Conservation (phyloP, 495 filamentous ascomycete genomes). For the Collariella sp. region DNA sequence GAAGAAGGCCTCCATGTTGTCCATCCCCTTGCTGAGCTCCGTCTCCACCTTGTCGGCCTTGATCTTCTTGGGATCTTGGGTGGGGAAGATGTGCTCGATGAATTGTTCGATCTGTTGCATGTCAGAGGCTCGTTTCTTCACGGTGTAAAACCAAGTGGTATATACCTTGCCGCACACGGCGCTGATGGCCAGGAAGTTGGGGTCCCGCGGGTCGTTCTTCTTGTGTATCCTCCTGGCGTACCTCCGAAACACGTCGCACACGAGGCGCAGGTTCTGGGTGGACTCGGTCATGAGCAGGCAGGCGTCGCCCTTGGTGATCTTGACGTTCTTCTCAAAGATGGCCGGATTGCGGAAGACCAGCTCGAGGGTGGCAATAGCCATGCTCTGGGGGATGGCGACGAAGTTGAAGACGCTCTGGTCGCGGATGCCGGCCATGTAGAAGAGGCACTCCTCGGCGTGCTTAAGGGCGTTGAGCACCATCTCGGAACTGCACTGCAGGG, state of each 20-base stretch:
- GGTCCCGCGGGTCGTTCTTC: slow-evolving; percentile 91
- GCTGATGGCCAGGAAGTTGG: slow-evolving; percentile 89
- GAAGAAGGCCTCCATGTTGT: slow-evolving; percentile 29
- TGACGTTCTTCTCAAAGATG: slow-evolving; percentile 82
- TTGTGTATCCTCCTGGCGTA: slow-evolving; percentile 77
- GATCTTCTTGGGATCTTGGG: slow-evolving; percentile 45
- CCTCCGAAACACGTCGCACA: slow-evolving; percentile 69
- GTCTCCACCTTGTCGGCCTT: slow-evolving; percentile 20
- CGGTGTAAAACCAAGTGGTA: slow-evolving; percentile 1
- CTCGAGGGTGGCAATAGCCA: slow-evolving; percentile 93
- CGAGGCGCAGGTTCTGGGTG: slow-evolving; percentile 72
- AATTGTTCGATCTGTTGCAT: slow-evolving; percentile 80
- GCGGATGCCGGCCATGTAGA: slow-evolving; percentile 90
- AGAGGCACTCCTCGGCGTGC: slow-evolving; percentile 87
- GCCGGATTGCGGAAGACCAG: slow-evolving; percentile 86
- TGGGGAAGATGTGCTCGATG: slow-evolving; percentile 89
- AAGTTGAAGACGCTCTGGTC: slow-evolving; percentile 99
- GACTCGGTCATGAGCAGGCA: slow-evolving; percentile 87
- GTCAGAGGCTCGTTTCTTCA: not conserved
- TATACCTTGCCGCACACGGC: slow-evolving; percentile 79
- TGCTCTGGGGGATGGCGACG: slow-evolving; percentile 92
- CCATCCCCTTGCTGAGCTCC: slow-evolving; percentile 21
- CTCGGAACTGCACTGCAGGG: slow-evolving; percentile 83
- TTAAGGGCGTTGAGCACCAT: slow-evolving; percentile 85
- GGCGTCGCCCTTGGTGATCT: slow-evolving; percentile 92